Conservation (phyloP, 106 monocot genomes). For the Phalaenopsis equestris region DNA sequence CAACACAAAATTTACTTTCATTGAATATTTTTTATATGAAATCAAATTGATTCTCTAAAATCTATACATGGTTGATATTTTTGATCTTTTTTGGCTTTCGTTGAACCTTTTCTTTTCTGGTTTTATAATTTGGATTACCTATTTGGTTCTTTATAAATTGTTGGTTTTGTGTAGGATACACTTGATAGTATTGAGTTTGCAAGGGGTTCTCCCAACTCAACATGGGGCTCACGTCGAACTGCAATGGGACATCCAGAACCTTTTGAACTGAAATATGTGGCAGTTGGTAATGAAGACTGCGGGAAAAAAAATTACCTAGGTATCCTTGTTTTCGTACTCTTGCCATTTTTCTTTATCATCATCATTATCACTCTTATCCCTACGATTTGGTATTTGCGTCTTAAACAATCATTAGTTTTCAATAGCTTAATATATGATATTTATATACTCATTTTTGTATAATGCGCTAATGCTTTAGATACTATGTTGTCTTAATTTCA, state of each 20-base stretch:
- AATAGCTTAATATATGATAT: constrained; percentile 1
- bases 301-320: constrained; percentile 70
- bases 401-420: not conserved
- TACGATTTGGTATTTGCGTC: not conserved
- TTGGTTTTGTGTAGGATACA: constrained; percentile 44
- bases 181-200: constrained; percentile 94
- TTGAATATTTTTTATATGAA: too few relatives aligned
- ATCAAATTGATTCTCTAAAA: too few relatives aligned
- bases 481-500: not conserved
- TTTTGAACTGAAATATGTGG: constrained; percentile 73
- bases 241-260: constrained; percentile 94
- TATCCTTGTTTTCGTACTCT: constrained; percentile 12
- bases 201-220: constrained; percentile 52
- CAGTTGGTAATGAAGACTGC: constrained; percentile 93
- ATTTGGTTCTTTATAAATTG: not conserved
- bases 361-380: not conserved
- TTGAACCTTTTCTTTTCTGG: not conserved
- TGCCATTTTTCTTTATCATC: not conserved
- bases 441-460: not conserved
- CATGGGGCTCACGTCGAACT: constrained; percentile 76
- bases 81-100: not conserved
- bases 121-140: not conserved
- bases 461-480: not conserved
- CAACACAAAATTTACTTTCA: too few relatives aligned
- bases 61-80: not conserved